phyloP scores from a whole-genome alignment of 2,329 filamentous ascomycete species.

The Cryoendolithus antarcticus region DNA sequence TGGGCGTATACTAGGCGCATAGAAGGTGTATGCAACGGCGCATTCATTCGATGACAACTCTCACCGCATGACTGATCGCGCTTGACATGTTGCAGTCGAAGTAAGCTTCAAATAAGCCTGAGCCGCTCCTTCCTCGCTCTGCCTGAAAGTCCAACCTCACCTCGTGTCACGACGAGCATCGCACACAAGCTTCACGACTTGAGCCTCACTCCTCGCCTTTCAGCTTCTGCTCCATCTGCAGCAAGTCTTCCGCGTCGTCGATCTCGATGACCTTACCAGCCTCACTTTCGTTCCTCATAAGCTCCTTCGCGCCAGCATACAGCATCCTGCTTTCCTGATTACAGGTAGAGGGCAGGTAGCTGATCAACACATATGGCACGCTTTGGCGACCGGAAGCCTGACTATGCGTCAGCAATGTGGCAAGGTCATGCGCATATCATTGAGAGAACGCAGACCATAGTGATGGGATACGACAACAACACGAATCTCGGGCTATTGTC shows the following conservation, averaged over 20 bases:
- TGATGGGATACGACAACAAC: constrained; percentile 81
- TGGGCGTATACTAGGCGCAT: no score
- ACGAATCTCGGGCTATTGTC: constrained; percentile 86
- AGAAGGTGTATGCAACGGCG: no score
- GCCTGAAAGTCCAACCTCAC: no score
- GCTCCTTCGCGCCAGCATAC: constrained; percentile 89
- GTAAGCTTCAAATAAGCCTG: no score
- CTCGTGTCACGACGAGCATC: no score
- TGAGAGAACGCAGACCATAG: constrained; percentile 47
- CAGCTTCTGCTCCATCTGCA: constrained; percentile 63
- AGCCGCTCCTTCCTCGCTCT: no score
- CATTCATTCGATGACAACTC: no score
- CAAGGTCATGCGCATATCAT: neutral
- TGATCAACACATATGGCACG: constrained; percentile 87
- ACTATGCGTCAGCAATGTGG: no score
- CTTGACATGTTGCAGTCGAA: no score
- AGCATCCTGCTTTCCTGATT: constrained; percentile 81
- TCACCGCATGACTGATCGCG: no score
- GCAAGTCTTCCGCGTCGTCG: constrained; percentile 64
- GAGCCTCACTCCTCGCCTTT: constrained; percentile 26
- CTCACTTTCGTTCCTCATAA: constrained; percentile 87
- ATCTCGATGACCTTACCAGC: constrained; percentile 83
- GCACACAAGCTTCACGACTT: no score
- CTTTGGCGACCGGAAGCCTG: constrained; percentile 71
- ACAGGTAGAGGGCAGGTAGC: constrained; percentile 87